Evolutionary conservation across 2,329 filamentous ascomycete species (phyloP).

Genomic region (Trichoderma semiorbis): DNA sequence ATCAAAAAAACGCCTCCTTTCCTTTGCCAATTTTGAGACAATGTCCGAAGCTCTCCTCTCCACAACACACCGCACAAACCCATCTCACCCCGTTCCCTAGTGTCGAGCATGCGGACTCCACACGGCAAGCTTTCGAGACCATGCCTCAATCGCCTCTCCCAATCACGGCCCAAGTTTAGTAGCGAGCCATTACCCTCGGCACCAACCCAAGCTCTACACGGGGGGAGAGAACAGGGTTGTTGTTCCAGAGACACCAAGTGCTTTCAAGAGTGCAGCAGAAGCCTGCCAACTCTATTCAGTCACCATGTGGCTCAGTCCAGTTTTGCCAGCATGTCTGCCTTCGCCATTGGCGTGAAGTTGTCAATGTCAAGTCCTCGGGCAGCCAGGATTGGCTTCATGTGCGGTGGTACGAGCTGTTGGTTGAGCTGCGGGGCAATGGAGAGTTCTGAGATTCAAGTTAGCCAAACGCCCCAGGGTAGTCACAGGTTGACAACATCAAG

Average conservation of each 20-base stretch:
- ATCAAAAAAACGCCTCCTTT: constrained; percentile 22
- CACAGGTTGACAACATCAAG: constrained; percentile 2
- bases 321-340: constrained; percentile 96
- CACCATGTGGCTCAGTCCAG: constrained; percentile 67
- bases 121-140: constrained; percentile 28
- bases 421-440: constrained; percentile 93
- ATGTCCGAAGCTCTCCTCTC: constrained; percentile 29
- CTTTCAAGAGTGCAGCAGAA: constrained; percentile 31
- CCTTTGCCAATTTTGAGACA: constrained; percentile 23
- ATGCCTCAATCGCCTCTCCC: constrained; percentile 29
- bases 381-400: constrained; percentile 71
- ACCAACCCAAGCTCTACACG: constrained; percentile 29
- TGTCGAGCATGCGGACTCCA: constrained; percentile 18
- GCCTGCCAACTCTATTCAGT: constrained; percentile 33
- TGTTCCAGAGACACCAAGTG: constrained; percentile 31
- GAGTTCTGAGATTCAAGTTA: constrained; percentile 63
- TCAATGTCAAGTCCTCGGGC: constrained; percentile 85
- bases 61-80: constrained; percentile 26
- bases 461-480: not conserved
- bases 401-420: constrained; percentile 77
- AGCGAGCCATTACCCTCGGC: constrained; percentile 30
- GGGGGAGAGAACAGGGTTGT: constrained; percentile 28
- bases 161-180: constrained; percentile 26
- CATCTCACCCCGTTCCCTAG: constrained; percentile 25
- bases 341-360: constrained; percentile 85